Evolutionary conservation across 352 stramenopile genomes (phyloP), one percentile per base, ranked within the genome.

Genomic region (Phytophthora megakarya): DNA sequence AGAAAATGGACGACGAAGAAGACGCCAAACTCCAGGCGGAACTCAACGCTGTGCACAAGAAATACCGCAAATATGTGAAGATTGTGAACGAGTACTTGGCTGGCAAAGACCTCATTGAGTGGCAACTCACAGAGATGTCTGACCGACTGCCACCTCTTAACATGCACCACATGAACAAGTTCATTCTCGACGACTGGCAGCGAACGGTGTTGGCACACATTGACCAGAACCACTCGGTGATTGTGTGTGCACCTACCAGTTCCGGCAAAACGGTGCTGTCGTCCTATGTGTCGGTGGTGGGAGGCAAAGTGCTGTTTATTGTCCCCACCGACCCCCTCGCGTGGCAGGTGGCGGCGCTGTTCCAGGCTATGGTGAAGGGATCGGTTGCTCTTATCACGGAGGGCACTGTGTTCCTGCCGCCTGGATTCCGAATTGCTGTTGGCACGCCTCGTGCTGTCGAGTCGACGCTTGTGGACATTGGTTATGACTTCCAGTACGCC

Each of bases 291-390:
- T 92, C 86, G 5, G 84, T 93, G 0, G 85, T 90, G 16, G 84
- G 81, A 7, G 80, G 81, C 25, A 93, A 93, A 60, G 84, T 93
- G 63, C 70, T 93, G 8, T 93, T 92, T 53, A 83, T 95, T 28
- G 95, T 99, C 32, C 97, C 97, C 7, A 99, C 97, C 38, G 97
- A 99, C 75, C 97, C 97, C 28, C 84, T 99, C 7, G 97, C 98
- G 16, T 99, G 97, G 97, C 97, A 99, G 73, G 97, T 99, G 61
- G 97, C 97, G 1, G 97, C 97, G 13, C 89, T 98, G n/a, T 99
- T 99, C 84, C 96, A 98, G 69, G 88, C 98, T 37, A 98, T 99
- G 75, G 96, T 98, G 53, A 96, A 97, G 67, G 96, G 96, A 18
- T 97, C 97, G 23, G 97, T 99, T 3, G 97, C 94, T 28, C 76